Evolutionary conservation across 2,329 filamentous ascomycete genomes (phyloP).

Genomic region (Xylariales sp.): DNA sequence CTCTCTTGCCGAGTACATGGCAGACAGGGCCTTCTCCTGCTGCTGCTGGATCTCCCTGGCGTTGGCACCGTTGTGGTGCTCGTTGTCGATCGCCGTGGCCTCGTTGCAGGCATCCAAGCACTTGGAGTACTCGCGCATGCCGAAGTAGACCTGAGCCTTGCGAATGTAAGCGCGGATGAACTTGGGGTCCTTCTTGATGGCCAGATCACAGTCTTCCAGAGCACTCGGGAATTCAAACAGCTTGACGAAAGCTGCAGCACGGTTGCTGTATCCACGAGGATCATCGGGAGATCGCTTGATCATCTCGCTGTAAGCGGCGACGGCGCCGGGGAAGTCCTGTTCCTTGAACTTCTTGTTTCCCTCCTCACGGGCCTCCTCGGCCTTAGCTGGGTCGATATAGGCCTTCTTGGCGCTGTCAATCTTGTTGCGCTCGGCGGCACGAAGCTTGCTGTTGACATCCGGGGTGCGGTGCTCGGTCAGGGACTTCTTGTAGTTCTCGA

Average conservation of each 20-base stretch:
- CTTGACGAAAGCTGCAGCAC: constrained; percentile 94
- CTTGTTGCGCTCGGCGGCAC: constrained; percentile 83
- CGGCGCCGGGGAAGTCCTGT: constrained; percentile 88
- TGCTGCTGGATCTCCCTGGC: constrained; percentile 88
- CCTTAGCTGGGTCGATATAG: constrained; percentile 87
- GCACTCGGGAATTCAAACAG: constrained; percentile 93
- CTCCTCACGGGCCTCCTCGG: constrained; percentile 90
- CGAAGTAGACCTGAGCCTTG: constrained; percentile 91
- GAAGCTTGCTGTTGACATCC: constrained; percentile 88
- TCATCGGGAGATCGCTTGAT: constrained; percentile 92
- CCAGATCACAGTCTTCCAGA: constrained; percentile 85
- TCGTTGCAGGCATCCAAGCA: constrained; percentile 85
- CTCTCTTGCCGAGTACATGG: constrained; percentile 86
- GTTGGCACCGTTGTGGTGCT: constrained; percentile 67
- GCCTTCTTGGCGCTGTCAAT: constrained; percentile 68
- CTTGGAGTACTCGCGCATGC: constrained; percentile 97
- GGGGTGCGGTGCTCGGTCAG: constrained; percentile 96
- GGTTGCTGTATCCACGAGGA: constrained; percentile 93
- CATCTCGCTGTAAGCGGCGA: constrained; percentile 95
- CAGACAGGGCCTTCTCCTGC: constrained; percentile 84
- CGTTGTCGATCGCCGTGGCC: constrained; percentile 71
- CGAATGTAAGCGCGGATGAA: constrained; percentile 96
- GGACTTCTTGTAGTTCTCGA: constrained; percentile 88
- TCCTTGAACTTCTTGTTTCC: constrained; percentile 98
- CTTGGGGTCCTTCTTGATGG: constrained; percentile 83